Percentiles rank a stretch among this genome's conserved stretches.
Evolutionary conservation across 1,139 yeast genomes (phyloP).

Genomic region (Meyerozyma carpophila): DNA sequence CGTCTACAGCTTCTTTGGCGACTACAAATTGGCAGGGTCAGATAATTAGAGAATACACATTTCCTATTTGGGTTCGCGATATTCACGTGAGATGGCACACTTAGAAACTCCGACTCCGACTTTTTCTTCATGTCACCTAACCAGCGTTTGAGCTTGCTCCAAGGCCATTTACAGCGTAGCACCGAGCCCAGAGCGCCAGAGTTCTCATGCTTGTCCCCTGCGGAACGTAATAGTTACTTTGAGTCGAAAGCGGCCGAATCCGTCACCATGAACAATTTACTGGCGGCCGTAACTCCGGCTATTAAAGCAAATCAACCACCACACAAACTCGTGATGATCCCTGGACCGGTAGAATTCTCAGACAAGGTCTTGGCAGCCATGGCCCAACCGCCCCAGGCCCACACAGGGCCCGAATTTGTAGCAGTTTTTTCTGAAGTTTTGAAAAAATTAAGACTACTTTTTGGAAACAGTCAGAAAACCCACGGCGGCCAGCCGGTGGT

Average conservation of each 20-base stretch:
- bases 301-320: background rate
- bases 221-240: background rate
- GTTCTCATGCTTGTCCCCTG: background rate
- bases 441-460: constrained; percentile 1
- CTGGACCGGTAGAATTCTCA: constrained; percentile 4
- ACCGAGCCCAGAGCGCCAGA: background rate
- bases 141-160: background rate
- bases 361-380: constrained; percentile 3
- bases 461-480: background rate
- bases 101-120: background rate
- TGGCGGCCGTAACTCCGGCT: background rate
- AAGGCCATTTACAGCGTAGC: background rate
- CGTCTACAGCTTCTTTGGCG: constrained; percentile 43
- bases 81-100: constrained; percentile 2
- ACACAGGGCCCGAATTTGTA: constrained; percentile 2
- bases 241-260: background rate
- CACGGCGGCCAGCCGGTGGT: constrained; percentile 3
- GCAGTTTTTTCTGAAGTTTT: constrained; percentile 2
- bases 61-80: background rate
- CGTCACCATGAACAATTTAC: background rate
- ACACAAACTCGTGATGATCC: constrained; percentile 4
- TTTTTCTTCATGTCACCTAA: background rate
- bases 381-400: constrained; percentile 3
- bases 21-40: constrained; percentile 38
- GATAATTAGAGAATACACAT: constrained; percentile 23